A percentile compares a stretch with the other conserved stretches of the same genome.
Evolutionary conservation across 2,329 filamentous ascomycete genomes (phyloP).

Genomic region (Lecanicillium sp.): DNA sequence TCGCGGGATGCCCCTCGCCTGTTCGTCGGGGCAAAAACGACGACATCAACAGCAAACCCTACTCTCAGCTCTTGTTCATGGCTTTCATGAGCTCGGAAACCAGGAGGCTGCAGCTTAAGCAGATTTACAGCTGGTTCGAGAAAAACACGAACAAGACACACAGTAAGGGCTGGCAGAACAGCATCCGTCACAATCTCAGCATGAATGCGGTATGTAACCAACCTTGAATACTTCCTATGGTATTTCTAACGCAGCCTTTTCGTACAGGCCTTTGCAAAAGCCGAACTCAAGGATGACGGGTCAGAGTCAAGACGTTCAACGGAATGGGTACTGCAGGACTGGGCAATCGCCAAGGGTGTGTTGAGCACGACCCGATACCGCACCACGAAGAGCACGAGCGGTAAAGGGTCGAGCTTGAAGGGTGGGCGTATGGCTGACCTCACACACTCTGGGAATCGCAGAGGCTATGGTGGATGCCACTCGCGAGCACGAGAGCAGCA

Average conservation of each 20-base stretch:
- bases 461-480: neutral
- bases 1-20: no score
- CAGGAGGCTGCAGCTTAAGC: conserved; percentile 70
- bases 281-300: conserved; percentile 34
- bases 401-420: neutral
- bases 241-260: conserved; percentile 10
- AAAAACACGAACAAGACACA: conserved; percentile 76
- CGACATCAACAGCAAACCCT: conserved; percentile 42
- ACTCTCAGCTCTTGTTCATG: conserved; percentile 73
- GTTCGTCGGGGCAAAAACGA: no score
- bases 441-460: neutral
- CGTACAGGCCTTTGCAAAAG: conserved; percentile 40
- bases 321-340: conserved; percentile 70
- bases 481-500: neutral
- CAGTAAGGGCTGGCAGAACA: conserved; percentile 85
- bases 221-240: conserved; percentile 2
- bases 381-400: conserved; percentile 22
- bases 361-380: conserved; percentile 81
- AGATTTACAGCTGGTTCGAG: conserved; percentile 87
- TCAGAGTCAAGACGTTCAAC: conserved; percentile 49
- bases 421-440: neutral
- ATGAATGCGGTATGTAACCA: conserved; percentile 75
- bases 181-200: conserved; percentile 88
- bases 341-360: conserved; percentile 65
- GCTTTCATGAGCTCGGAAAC: conserved; percentile 63